A percentile compares a stretch with the other conserved stretches of the same genome.
These are phyloP conservation scores for Nasturtium officinale DNA, from an alignment of 345 rosid species.

Conservation along the genomic window DNA sequence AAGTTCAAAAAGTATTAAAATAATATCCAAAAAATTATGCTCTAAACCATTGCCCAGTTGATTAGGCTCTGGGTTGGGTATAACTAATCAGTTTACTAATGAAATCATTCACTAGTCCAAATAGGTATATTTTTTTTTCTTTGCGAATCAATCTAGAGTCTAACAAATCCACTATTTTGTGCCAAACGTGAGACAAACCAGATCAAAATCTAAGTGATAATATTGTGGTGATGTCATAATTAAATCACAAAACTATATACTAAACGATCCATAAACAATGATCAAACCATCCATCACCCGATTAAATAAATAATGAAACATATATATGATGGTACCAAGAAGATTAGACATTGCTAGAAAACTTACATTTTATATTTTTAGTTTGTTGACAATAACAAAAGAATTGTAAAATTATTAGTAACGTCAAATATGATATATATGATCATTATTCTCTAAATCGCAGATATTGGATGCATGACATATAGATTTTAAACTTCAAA, in stretches of 20 bases:
- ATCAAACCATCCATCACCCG: background rate
- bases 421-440: slow-evolving; percentile 22
- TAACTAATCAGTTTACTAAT: no score
- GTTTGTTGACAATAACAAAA: slow-evolving; percentile 2
- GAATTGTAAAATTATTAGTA: background rate
- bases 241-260: background rate
- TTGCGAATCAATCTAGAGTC: background rate
- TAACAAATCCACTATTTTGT: background rate
- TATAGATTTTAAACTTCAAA: background rate
- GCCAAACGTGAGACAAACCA: background rate
- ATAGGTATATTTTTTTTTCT: no score
- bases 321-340: background rate
- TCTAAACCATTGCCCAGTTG: no score
- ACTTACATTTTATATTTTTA: background rate
- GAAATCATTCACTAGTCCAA: background rate
- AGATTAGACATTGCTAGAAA: background rate
- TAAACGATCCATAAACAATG: background rate
- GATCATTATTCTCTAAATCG: slow-evolving; percentile 23
- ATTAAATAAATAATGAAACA: background rate
- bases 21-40: no score
- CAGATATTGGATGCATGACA: slow-evolving; percentile 11
- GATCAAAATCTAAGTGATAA: background rate
- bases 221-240: background rate
- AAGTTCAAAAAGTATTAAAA: no score
- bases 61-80: no score